Base-by-base conservation (phyloP, 2,329 filamentous ascomycete genomes). In the Thermothelomyces thermophilus region DNA sequence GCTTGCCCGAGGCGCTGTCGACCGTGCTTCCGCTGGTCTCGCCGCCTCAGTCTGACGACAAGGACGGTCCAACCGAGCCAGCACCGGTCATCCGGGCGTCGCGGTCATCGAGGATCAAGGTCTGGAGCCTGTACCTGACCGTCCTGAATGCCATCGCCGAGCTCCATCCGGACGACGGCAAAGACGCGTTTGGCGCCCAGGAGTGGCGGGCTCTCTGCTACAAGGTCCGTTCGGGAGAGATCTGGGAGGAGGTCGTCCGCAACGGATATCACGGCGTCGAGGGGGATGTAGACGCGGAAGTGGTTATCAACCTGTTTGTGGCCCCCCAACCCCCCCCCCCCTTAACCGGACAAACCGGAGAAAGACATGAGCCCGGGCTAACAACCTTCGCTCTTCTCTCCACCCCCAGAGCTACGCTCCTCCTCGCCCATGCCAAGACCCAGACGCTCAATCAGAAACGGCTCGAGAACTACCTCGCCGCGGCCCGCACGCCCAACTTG, bases 71-170 rank as follows among this genome's bases (percentile, higher is more conserved):
- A 17, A 64, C 61, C 31, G 76, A 82, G 50, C 73, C 79, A 24
- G 85, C 89, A 24, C 88, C 90, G 4, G 82, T 96, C 46, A 84
- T 87, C 47, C 80, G 77, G 56, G 89, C 89, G 46, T 90, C 87
- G 36, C 82, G 86, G 58, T 86, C 84, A 28, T 93, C 88, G 50
- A 77, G 90, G 57, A 86, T 95, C 67, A 98, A 97, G 69, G 86
- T 97, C 56, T 98, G 93, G 93, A 95, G 90, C 67, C 77, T 98
- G 62, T 98, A 97, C 66, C 78, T 97, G 57, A 95, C 90, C 16
- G 85, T 96, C 44, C 75, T 97, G 55, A 95, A 96, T 70, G 86
- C 89, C 34, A 86, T 96, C 56, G 75, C 95, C 31, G 91, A 97
- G 63, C 75, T 97, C 63, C 89, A 90, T 49, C 76, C 87, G 1